A percentile compares a stretch with the other conserved stretches of the same genome.
phyloP scores from a whole-genome alignment of 75 land plant genomes.

The Azolla pinnata region DNA sequence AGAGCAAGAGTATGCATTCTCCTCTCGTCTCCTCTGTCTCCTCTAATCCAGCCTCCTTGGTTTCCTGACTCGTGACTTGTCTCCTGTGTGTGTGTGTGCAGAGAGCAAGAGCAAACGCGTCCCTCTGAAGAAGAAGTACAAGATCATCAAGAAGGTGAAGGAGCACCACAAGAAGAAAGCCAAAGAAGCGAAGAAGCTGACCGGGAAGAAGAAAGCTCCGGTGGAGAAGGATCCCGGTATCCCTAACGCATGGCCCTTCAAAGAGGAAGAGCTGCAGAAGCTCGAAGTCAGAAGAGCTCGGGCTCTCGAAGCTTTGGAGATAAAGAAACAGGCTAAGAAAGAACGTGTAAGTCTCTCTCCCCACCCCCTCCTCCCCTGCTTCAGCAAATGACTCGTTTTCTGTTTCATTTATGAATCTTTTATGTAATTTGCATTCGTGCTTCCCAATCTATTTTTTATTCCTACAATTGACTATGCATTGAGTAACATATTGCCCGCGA shows the following conservation, averaged over 20 bases:
- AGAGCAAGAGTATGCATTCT: neutral
- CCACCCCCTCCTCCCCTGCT: no score
- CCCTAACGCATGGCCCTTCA: constrained; percentile 95
- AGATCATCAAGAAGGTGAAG: constrained; percentile 61
- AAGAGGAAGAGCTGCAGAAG: constrained; percentile 85
- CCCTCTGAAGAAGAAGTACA: constrained; percentile 67
- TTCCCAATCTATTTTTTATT: no score
- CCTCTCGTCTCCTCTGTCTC: neutral
- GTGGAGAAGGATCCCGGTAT: constrained; percentile 89
- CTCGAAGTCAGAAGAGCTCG: constrained; percentile 73
- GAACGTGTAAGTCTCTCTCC: constrained; percentile 47
- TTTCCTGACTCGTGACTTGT: neutral
- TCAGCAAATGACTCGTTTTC: no score
- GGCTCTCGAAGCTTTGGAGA: constrained; percentile 56
- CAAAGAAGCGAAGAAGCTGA: constrained; percentile 88
- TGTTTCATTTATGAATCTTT: neutral
- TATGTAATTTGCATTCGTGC: no score
- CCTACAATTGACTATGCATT: no score
- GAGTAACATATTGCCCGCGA: no score
- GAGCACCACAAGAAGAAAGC: constrained; percentile 85
- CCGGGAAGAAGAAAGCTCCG: constrained; percentile 45
- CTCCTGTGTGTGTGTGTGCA: constrained; percentile 6
- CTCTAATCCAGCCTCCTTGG: neutral
- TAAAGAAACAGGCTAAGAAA: constrained; percentile 66
- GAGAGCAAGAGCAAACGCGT: constrained; percentile 93